Conservation (phyloP, 1,139 yeast genomes). For the Suhomyces kunorum region DNA sequence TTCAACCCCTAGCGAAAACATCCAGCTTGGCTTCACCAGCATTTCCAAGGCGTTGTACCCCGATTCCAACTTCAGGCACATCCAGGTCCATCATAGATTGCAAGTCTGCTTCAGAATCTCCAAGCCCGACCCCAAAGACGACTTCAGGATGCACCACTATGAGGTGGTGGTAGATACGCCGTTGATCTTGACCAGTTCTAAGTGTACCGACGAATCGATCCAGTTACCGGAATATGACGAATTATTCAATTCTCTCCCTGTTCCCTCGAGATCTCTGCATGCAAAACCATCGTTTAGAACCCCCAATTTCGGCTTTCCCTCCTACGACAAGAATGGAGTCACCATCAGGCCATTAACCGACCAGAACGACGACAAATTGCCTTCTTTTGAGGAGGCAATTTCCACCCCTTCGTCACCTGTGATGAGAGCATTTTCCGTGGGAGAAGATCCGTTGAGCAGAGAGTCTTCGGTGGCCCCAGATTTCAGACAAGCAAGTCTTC, state of each 20-base stretch:
- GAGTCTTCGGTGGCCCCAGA: slow-evolving; percentile 30
- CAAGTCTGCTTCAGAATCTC: slow-evolving; percentile 81
- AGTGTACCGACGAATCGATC: slow-evolving; percentile 66
- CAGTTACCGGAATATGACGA: slow-evolving; percentile 69
- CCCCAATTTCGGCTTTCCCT: slow-evolving; percentile 27
- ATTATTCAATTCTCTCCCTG: slow-evolving; percentile 12
- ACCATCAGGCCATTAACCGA: slow-evolving; percentile 32
- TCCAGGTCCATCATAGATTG: slow-evolving; percentile 71
- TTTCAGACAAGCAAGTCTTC: slow-evolving; percentile 12
- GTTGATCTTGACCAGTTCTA: slow-evolving; percentile 65
- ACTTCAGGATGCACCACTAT: slow-evolving; percentile 69
- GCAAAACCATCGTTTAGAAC: slow-evolving; percentile 28
- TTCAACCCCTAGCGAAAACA: slow-evolving; percentile 25
- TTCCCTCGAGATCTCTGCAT: background rate
- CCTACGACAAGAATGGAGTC: slow-evolving; percentile 34
- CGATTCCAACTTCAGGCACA: slow-evolving; percentile 69
- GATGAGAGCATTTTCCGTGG: slow-evolving; percentile 36
- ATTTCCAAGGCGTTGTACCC: slow-evolving; percentile 54
- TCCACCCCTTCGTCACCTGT: slow-evolving; percentile 35
- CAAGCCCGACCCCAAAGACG: slow-evolving; percentile 58
- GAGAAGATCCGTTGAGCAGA: slow-evolving; percentile 39
- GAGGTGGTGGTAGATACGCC: slow-evolving; percentile 92
- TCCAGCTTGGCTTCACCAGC: slow-evolving; percentile 41
- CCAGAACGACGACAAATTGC: slow-evolving; percentile 38
- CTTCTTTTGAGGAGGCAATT: slow-evolving; percentile 62